Conservation (phyloP, 225 moss, liverwort and hornwort species). For the Marchantia paleacea region DNA sequence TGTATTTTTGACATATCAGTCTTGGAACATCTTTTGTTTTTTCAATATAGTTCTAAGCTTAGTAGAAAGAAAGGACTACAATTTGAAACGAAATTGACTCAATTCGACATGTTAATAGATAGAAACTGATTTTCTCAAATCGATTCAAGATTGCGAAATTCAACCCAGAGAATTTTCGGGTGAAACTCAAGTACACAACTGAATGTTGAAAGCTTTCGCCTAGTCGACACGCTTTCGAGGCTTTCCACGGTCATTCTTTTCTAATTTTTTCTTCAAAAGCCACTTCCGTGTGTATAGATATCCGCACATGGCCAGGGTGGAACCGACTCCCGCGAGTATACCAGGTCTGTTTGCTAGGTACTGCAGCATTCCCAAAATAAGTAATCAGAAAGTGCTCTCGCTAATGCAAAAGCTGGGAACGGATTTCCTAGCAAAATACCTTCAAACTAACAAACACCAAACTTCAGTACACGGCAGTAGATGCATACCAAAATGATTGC, state of each 20-base stretch:
- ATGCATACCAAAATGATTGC: constrained; percentile 17
- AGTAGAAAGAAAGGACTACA: no score
- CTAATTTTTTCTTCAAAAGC: constrained; percentile 23
- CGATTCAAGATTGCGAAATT: no score
- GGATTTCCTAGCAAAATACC: neutral
- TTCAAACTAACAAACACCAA: neutral
- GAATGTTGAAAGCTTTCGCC: neutral
- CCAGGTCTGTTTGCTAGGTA: constrained; percentile 43
- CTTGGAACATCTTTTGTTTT: no score
- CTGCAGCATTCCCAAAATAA: constrained; percentile 16
- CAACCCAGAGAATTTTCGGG: neutral
- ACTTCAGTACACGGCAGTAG: neutral
- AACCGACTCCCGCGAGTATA: constrained; percentile 36
- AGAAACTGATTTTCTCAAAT: no score
- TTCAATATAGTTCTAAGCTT: no score
- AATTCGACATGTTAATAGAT: no score
- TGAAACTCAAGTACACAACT: neutral
- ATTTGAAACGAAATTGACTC: no score
- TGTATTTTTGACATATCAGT: no score
- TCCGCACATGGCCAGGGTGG: constrained; percentile 31
- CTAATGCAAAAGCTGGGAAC: neutral
- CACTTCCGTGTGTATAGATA: constrained; percentile 30
- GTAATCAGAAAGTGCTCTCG: neutral
- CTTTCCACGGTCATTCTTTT: neutral
- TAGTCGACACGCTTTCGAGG: constrained; percentile 36